These are phyloP conservation scores for Fonsecaea multimorphosa DNA, from an alignment of 2,329 filamentous ascomycete species.

Conservation along the genomic window DNA sequence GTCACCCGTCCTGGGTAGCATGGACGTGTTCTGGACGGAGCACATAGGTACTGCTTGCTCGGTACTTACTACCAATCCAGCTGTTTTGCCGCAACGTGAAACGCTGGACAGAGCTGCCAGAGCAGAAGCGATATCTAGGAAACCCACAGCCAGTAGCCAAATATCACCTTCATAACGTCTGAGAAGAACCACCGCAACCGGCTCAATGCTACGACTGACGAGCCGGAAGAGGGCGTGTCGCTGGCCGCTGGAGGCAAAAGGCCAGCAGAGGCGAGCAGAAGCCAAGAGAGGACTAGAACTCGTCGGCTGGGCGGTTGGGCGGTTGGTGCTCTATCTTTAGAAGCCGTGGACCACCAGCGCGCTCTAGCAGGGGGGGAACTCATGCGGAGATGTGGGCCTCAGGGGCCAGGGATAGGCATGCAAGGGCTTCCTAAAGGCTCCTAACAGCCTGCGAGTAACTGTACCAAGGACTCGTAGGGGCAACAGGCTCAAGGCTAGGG, in stretches of 20 bases:
- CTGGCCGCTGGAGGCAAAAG: constrained; percentile 6
- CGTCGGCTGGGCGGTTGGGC: constrained; percentile 12
- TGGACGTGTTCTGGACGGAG: not conserved
- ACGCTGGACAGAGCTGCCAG: constrained; percentile 15
- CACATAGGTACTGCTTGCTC: too few species aligned
- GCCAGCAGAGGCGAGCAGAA: not conserved
- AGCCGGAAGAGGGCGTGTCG: constrained; percentile 22
- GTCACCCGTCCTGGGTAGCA: not conserved
- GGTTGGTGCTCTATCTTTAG: constrained; percentile 23
- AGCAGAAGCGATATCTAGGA: constrained; percentile 17
- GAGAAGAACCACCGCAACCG: constrained; percentile 2
- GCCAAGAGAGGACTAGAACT: constrained; percentile 3
- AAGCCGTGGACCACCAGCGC: not conserved
- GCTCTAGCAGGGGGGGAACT: not conserved
- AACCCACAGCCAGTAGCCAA: constrained; percentile 13
- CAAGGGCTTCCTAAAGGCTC: constrained; percentile 7
- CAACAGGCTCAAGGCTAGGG: constrained; percentile 9
- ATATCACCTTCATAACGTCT: constrained; percentile 13
- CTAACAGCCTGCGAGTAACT: not conserved
- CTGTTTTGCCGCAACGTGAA: constrained; percentile 12
- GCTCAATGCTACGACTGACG: constrained; percentile 1
- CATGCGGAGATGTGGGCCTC: constrained; percentile 6
- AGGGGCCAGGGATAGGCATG: constrained; percentile 14
- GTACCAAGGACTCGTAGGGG: not conserved
- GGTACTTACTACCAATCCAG: not conserved